Evolutionary conservation across 495 filamentous ascomycete genomes (phyloP).

Genomic region (Symbiotaphrina buchneri): DNA sequence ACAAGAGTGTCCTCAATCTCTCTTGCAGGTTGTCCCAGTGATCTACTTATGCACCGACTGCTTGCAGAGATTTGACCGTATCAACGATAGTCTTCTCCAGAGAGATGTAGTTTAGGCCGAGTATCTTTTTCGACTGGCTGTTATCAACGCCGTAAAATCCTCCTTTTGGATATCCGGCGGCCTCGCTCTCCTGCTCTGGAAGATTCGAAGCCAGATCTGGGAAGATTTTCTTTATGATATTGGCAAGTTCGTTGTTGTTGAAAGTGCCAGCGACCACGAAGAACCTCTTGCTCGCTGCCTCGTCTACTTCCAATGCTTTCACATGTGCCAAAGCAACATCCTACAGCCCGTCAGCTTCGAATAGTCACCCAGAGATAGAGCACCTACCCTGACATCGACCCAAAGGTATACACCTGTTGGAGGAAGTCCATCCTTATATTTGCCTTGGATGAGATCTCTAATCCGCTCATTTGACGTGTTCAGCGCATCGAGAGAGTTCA

Average conservation of each 20-base stretch:
- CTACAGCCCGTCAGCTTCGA: neutral
- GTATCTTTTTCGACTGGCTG: neutral
- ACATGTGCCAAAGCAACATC: slow-evolving; percentile 55
- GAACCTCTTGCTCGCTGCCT: slow-evolving; percentile 48
- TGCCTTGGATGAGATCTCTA: slow-evolving; percentile 30
- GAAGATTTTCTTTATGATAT: slow-evolving; percentile 39
- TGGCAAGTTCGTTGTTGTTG: slow-evolving; percentile 38
- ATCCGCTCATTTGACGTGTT: slow-evolving; percentile 47
- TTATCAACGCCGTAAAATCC: neutral
- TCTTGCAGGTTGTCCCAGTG: too few relatives aligned
- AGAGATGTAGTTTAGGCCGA: neutral
- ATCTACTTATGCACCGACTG: neutral
- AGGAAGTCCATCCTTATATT: slow-evolving; percentile 39
- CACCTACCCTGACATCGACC: slow-evolving; percentile 31
- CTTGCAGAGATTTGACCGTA: neutral
- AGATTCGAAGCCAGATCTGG: slow-evolving; percentile 23
- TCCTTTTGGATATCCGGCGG: neutral
- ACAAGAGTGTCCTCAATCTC: too few relatives aligned
- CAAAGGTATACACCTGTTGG: slow-evolving; percentile 31
- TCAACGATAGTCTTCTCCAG: neutral
- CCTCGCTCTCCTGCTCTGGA: neutral
- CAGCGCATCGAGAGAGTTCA: slow-evolving; percentile 39
- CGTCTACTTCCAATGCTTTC: slow-evolving; percentile 38
- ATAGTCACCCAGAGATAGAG: neutral
- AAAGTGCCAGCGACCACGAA: slow-evolving; percentile 41